These are phyloP conservation scores for Boletus pseudopeckii DNA, from an alignment of 768 basidiomycete genomes.

Conservation along the genomic window DNA sequence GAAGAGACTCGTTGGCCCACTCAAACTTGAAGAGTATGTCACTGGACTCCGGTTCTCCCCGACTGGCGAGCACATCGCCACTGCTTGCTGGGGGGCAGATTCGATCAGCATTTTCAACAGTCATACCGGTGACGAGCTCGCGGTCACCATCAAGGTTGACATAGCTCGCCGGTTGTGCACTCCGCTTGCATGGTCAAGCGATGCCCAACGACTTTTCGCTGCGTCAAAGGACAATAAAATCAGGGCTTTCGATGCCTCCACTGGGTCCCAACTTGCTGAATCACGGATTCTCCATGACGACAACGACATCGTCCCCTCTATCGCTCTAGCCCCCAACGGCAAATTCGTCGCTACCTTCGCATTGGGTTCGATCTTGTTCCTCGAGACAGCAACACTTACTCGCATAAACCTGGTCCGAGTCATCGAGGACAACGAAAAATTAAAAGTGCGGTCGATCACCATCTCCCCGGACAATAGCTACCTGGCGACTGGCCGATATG, in stretches of 20 bases:
- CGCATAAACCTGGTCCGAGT: too few species aligned
- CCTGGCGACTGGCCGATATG: too few species aligned
- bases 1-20: background rate
- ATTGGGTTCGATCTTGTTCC: too few species aligned
- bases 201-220: background rate
- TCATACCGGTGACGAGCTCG: background rate
- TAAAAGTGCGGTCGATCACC: too few species aligned
- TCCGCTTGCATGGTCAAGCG: background rate
- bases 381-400: too few species aligned
- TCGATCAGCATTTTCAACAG: background rate
- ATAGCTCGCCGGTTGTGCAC: background rate
- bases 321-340: too few species aligned
- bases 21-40: background rate
- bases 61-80: background rate
- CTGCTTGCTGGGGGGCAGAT: accelerated
- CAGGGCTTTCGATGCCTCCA: background rate
- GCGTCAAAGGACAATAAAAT: background rate
- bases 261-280: too few species aligned
- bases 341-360: too few species aligned
- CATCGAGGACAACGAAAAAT: too few species aligned
- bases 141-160: background rate
- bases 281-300: too few species aligned
- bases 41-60: background rate
- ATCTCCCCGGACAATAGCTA: too few species aligned
- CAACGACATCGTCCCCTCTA: too few species aligned